These are phyloP conservation scores for Tolypocladium pustulatum DNA, from an alignment of 2,329 filamentous ascomycete species.

Conservation along the genomic window DNA sequence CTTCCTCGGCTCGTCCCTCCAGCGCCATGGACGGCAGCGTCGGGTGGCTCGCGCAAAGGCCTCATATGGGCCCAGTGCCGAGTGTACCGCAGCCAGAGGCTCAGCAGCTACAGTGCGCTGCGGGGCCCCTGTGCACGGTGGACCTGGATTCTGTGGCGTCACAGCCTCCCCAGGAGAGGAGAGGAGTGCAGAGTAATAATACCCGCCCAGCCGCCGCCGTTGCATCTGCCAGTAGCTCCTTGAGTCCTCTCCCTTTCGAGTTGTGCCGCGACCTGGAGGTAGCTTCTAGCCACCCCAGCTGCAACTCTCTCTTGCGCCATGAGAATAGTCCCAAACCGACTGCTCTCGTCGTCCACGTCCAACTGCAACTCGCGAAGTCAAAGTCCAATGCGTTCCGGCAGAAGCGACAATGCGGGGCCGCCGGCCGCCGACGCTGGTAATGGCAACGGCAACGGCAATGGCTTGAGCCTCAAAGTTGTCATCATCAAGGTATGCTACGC, in stretches of 20 bases:
- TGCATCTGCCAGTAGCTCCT: background rate
- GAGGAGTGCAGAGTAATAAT: background rate
- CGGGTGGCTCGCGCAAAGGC: background rate
- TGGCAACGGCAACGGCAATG: slow-evolving; percentile 17
- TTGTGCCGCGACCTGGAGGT: slow-evolving; percentile 5
- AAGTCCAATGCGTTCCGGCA: slow-evolving; percentile 38
- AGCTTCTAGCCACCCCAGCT: slow-evolving; percentile 1
- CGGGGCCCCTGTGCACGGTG: background rate
- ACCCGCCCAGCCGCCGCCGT: background rate
- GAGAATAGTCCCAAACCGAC: slow-evolving; percentile 46
- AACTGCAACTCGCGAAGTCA: slow-evolving; percentile 20
- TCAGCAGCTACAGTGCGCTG: background rate
- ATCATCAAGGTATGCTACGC: slow-evolving; percentile 34
- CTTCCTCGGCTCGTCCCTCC: background rate
- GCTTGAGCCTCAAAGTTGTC: slow-evolving; percentile 40
- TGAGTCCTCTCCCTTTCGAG: background rate
- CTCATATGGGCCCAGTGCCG: background rate
- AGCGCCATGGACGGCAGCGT: background rate
- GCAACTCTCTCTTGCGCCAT: slow-evolving; percentile 22
- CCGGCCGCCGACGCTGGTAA: slow-evolving; percentile 19
- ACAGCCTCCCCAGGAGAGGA: background rate
- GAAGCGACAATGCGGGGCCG: slow-evolving; percentile 30
- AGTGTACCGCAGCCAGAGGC: background rate
- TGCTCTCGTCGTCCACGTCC: slow-evolving; percentile 33
- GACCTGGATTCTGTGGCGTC: background rate